Base-by-base conservation (phyloP, 352 stramenopile genomes). In the Thalassiosira oceanica region DNA sequence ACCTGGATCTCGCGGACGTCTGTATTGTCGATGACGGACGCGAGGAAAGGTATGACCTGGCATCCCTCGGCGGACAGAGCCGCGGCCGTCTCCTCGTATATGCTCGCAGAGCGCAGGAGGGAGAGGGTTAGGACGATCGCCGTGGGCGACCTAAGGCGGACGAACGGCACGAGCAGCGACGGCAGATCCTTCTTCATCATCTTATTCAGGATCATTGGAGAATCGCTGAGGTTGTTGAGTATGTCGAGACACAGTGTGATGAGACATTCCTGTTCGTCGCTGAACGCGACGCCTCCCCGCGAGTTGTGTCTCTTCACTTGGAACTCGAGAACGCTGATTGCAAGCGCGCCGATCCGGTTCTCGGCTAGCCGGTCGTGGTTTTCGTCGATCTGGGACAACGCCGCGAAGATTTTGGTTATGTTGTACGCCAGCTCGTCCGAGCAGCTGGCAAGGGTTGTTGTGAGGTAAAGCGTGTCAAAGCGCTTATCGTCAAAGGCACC, bases 1-100 rank as follows among this genome's bases (percentile, higher is more conserved):
- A 69, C 26, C 18, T 77, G 77, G 3, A 93, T 60, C 10, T 46
- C 37, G 6, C 7, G 16, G 20, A 53, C 42, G 37, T 83, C 53
- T 39, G 62, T 74, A 55, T 69, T 81, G 26, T 80, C 60, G 7
- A 92, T 63, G 27, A 91, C 80, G 24, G 68, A 31, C 10, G 73
- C 57, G 6, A 92, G 28, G 16, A 67, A 57, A 48, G 62, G 44
- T 43, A 90, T 78, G 1, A 53, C 42, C 16, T 15, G 33, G 10
- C 35, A 53, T 45, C 82, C 79, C 21, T 92, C 74, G 63, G 95
- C 89, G 41, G 94, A 84, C 86, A 97, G 94, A 33, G 86, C 66
- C 37, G 97, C 85, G 64, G 96, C 97, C 78, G 97, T 98, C 31
- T 98, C 94, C 70, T 97, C 88, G 67, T 97, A 97, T 45, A 97